Conservation (phyloP, 805 yeast genomes). For the Hanseniaspora osmophila region DNA sequence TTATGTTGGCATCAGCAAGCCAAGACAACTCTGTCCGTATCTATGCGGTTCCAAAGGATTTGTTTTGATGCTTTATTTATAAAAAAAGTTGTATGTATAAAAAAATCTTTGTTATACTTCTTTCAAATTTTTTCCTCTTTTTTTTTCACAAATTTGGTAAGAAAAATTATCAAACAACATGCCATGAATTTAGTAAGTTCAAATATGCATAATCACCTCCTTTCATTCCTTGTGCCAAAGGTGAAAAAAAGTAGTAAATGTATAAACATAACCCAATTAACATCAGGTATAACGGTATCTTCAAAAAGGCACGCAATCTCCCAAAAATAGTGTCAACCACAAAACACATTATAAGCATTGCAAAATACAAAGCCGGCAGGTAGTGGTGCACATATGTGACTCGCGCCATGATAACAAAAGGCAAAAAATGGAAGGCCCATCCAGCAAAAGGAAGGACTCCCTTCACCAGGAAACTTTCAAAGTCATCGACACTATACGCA, state of each 20-base stretch:
- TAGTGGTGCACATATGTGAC: slow-evolving; percentile 95
- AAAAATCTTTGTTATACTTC: no score
- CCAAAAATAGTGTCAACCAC: slow-evolving; percentile 17
- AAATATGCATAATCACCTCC: slow-evolving; percentile 41
- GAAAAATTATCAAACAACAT: slow-evolving; percentile 19
- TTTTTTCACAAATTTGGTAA: no score
- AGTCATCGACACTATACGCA: neutral
- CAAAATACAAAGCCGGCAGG: slow-evolving; percentile 89
- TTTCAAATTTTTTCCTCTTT: no score
- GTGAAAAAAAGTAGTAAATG: slow-evolving; percentile 45
- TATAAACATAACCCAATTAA: slow-evolving; percentile 30
- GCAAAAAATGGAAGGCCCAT: slow-evolving; percentile 79
- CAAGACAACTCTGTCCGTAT: slow-evolving; percentile 44
- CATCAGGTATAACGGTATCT: slow-evolving; percentile 26
- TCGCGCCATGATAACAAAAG: slow-evolving; percentile 87
- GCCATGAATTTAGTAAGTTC: slow-evolving; percentile 46
- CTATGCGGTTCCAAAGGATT: slow-evolving; percentile 9
- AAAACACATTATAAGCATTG: slow-evolving; percentile 49
- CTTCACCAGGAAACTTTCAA: slow-evolving; percentile 31
- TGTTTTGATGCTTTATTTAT: neutral
- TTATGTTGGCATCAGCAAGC: slow-evolving; percentile 43
- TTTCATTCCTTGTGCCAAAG: slow-evolving; percentile 70
- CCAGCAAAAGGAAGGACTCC: slow-evolving; percentile 80
- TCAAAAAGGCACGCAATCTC: slow-evolving; percentile 14
- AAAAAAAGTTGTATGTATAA: no score